Percentiles rank a stretch among this genome's conserved stretches.
These are phyloP conservation scores for Sphagnum contortum DNA, from an alignment of 225 moss, liverwort and hornwort genomes.

Conservation along the genomic window DNA sequence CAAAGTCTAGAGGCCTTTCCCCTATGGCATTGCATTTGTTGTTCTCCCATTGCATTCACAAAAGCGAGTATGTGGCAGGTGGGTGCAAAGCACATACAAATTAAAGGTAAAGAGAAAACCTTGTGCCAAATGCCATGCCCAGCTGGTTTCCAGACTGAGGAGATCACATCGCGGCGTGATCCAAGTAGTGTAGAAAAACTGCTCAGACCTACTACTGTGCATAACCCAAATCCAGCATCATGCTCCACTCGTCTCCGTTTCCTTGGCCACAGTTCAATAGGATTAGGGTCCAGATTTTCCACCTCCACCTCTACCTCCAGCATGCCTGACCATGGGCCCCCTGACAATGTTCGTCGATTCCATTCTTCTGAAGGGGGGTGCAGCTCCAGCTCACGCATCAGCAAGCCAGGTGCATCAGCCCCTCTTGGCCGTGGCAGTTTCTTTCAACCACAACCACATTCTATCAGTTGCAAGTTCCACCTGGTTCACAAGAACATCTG, in stretches of 20 bases:
- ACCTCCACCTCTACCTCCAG: constrained; percentile 19
- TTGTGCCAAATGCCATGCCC: constrained; percentile 86
- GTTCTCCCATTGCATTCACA: no score
- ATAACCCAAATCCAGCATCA: constrained; percentile 86
- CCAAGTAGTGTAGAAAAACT: constrained; percentile 77
- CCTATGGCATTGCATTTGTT: no score
- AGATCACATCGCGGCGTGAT: constrained; percentile 83
- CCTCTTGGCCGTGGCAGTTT: constrained; percentile 88
- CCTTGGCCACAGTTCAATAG: constrained; percentile 75
- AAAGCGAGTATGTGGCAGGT: no score
- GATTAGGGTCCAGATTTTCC: constrained; percentile 43
- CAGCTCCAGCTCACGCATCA: constrained; percentile 96
- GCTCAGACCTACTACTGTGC: constrained; percentile 77
- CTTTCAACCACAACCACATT: constrained; percentile 15
- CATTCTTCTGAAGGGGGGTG: constrained; percentile 96
- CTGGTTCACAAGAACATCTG: no score
- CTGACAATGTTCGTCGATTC: constrained; percentile 53
- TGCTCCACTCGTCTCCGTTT: constrained; percentile 76
- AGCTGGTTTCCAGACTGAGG: constrained; percentile 66
- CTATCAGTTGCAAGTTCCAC: no score
- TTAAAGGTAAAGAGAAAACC: constrained; percentile 21
- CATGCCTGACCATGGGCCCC: constrained; percentile 33
- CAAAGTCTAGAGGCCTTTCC: not conserved
- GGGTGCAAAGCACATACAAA: no score
- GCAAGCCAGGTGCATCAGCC: constrained; percentile 92